These are phyloP conservation scores for Acanthamoeba healyi DNA, from an alignment of 208 protist species.

Conservation along the genomic window DNA sequence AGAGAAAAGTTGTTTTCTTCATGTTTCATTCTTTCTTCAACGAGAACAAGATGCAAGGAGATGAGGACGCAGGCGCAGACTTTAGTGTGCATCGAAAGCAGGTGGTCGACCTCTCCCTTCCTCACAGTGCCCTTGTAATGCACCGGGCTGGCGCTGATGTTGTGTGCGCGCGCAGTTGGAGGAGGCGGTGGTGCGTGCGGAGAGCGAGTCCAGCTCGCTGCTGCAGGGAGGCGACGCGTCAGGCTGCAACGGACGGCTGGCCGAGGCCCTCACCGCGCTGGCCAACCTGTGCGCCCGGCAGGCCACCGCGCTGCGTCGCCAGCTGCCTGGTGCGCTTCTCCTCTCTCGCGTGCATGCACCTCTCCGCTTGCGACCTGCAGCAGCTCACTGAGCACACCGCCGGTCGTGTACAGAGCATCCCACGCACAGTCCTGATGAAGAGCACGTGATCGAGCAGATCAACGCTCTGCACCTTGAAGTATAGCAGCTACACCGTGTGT, in stretches of 20 bases:
- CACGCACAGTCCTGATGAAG: not conserved
- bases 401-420: not conserved
- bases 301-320: not conserved
- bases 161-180: not conserved
- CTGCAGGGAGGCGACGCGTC: not conserved
- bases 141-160: no score
- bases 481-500: not conserved
- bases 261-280: not conserved
- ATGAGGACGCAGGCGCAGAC: no score
- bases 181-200: not conserved
- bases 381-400: not conserved
- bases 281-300: constrained; percentile 5
- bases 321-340: not conserved
- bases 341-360: not conserved
- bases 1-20: no score
- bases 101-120: no score
- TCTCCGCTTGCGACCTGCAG: no score
- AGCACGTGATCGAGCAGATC: not conserved
- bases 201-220: not conserved
- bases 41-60: no score
- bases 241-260: not conserved
- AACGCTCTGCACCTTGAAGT: constrained; percentile 17
- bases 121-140: no score
- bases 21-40: no score
- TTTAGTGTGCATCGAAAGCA: no score